Conservation (phyloP, 768 basidiomycete genomes). For the Chlorophyllum brunneum region DNA sequence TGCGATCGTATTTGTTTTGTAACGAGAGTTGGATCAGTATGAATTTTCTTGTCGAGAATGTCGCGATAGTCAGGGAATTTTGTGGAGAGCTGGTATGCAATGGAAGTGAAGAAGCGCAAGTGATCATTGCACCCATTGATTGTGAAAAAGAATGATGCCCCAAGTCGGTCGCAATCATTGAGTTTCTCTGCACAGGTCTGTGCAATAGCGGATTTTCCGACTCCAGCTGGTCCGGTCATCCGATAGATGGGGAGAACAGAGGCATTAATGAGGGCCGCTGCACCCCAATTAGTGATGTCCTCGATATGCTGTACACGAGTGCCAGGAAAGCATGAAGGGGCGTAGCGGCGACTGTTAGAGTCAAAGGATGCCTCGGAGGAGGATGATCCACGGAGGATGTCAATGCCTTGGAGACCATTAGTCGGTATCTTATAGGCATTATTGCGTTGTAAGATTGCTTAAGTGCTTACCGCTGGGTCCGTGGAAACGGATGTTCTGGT, state of each 20-base stretch:
- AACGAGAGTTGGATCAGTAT: not conserved
- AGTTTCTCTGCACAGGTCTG: conserved; percentile 4
- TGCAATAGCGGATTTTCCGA: conserved; percentile 1
- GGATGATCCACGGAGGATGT: not conserved
- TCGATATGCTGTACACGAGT: conserved; percentile 7
- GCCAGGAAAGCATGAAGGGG: conserved; percentile 11
- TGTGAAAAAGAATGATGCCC: conserved; percentile 11
- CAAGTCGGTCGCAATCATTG: not conserved
- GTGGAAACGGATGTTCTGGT: too few relatives aligned
- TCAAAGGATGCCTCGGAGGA: not conserved
- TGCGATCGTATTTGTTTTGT: not conserved
- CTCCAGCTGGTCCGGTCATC: conserved; percentile 1
- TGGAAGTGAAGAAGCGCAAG: not conserved
- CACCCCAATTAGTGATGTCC: conserved; percentile 7
- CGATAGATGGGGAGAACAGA: not conserved
- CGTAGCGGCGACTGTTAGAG: not conserved
- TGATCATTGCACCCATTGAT: conserved; percentile 1
- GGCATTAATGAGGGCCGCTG: too few relatives aligned
- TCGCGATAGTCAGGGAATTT: not conserved
- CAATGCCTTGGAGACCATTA: not conserved
- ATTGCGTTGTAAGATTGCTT: not conserved
- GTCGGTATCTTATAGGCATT: not conserved
- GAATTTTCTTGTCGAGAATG: not conserved
- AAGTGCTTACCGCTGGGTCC: too few relatives aligned
- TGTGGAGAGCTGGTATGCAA: conserved; percentile 9